A percentile compares a stretch with the other conserved stretches of the same genome.
These are phyloP conservation scores for Mortierella sp. DNA, from an alignment of 371 early-diverging fungal genomes.

Conservation along the genomic window DNA sequence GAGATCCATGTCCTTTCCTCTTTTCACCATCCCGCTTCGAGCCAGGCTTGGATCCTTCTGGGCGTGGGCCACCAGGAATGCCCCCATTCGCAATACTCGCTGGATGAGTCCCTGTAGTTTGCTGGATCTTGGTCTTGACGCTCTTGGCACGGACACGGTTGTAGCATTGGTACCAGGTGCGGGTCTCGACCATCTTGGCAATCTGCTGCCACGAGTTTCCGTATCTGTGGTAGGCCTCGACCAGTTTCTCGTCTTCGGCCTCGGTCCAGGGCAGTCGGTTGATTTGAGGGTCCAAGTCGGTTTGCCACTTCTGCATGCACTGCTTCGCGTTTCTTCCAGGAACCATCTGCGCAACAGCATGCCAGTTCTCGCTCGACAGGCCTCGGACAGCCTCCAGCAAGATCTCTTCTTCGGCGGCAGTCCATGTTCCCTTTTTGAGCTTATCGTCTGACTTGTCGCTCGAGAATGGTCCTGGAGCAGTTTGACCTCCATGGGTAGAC, in stretches of 20 bases:
- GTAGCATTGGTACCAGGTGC: slow-evolving; percentile 58
- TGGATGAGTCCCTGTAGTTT: slow-evolving; percentile 34
- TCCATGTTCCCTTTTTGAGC: slow-evolving; percentile 59
- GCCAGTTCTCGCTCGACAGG: slow-evolving; percentile 56
- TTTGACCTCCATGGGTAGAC: slow-evolving; percentile 20
- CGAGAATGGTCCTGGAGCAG: slow-evolving; percentile 11
- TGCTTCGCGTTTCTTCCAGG: slow-evolving; percentile 57
- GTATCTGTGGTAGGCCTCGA: slow-evolving; percentile 54
- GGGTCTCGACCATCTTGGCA: slow-evolving; percentile 56
- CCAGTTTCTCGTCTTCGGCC: slow-evolving; percentile 50
- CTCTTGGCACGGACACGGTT: slow-evolving; percentile 59
- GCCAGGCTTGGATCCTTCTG: slow-evolving; percentile 6
- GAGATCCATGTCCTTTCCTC: background rate
- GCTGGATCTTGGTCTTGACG: slow-evolving; percentile 52
- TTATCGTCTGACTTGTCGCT: slow-evolving; percentile 47
- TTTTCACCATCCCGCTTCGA: background rate
- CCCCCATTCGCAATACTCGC: slow-evolving; percentile 33
- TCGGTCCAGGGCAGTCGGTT: slow-evolving; percentile 51
- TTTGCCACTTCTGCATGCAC: slow-evolving; percentile 59
- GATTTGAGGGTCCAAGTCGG: slow-evolving; percentile 57
- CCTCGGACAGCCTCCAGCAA: slow-evolving; percentile 48
- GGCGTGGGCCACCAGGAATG: slow-evolving; percentile 1
- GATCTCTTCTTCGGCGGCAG: slow-evolving; percentile 46
- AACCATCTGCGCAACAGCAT: slow-evolving; percentile 54
- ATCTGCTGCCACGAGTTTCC: slow-evolving; percentile 59